Percentiles rank a stretch among this genome's conserved stretches.
Evolutionary conservation across 2,329 filamentous ascomycete species (phyloP).

Genomic region (Diaporthe sp.): DNA sequence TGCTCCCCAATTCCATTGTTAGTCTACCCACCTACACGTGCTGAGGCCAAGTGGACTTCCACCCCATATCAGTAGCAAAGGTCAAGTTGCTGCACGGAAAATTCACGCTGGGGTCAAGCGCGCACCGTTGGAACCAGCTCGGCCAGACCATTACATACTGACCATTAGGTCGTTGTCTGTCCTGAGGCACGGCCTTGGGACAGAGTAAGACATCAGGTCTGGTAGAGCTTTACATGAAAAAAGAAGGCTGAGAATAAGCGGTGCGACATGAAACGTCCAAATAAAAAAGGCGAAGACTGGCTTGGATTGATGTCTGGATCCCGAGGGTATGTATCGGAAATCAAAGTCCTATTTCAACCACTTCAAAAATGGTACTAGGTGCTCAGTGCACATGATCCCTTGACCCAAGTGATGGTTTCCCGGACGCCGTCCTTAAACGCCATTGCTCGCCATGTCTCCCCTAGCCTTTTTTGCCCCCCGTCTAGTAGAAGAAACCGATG

Average conservation of each 20-base stretch:
- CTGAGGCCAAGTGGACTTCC: not conserved
- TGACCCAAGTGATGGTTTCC: constrained; percentile 24
- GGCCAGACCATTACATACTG: not conserved
- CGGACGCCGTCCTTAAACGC: constrained; percentile 38
- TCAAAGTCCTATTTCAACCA: constrained; percentile 30
- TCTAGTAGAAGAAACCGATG: constrained; percentile 99
- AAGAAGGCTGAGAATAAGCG: not conserved
- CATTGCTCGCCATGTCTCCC: constrained; percentile 37
- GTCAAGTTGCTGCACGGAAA: not conserved
- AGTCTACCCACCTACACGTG: no score
- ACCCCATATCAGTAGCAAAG: not conserved
- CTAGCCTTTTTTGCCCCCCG: constrained; percentile 28
- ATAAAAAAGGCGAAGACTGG: not conserved
- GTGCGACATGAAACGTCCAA: not conserved
- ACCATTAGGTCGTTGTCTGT: no score
- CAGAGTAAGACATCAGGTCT: not conserved
- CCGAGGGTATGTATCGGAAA: constrained; percentile 16
- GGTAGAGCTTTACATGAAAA: no score
- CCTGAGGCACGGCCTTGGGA: no score
- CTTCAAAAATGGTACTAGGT: constrained; percentile 24
- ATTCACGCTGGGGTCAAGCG: not conserved
- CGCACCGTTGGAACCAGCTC: not conserved
- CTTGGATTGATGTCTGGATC: constrained; percentile 25
- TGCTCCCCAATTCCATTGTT: no score
- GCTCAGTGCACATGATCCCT: constrained; percentile 23